Evolutionary conservation across 352 stramenopile species (phyloP).

Genomic region (Phytophthora quininea): DNA sequence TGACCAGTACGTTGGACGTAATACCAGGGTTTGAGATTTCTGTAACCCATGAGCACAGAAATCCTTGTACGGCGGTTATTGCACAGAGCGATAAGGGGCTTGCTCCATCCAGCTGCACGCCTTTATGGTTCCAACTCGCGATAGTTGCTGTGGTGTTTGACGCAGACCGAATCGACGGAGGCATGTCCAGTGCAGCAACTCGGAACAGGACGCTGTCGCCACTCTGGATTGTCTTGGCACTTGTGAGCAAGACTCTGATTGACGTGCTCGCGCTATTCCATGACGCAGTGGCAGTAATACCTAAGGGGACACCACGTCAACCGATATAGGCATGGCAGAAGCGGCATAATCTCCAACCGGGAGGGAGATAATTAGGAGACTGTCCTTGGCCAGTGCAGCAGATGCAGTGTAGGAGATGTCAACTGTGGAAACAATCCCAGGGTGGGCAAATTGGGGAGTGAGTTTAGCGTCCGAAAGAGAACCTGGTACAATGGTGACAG

Average conservation of each 20-base stretch:
- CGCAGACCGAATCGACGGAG: constrained; percentile 43
- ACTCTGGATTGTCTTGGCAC: constrained; percentile 31
- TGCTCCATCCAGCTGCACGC: constrained; percentile 43
- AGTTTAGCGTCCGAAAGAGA: constrained; percentile 41
- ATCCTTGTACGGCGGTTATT: constrained; percentile 43
- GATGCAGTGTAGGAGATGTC: constrained; percentile 58
- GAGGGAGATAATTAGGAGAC: constrained; percentile 46
- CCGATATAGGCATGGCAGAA: constrained; percentile 24
- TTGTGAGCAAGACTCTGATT: constrained; percentile 49
- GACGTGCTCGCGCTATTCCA: constrained; percentile 41
- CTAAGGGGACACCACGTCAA: constrained; percentile 25
- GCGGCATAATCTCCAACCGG: constrained; percentile 47
- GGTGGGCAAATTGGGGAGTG: constrained; percentile 38
- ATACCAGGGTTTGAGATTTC: constrained; percentile 52
- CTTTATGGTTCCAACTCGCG: constrained; percentile 50
- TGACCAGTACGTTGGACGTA: constrained; percentile 45
- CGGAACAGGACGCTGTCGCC: constrained; percentile 35
- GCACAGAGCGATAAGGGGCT: constrained; percentile 39
- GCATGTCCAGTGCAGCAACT: constrained; percentile 53
- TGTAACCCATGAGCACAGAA: constrained; percentile 46
- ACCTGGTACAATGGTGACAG: constrained; percentile 42
- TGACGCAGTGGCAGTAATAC: constrained; percentile 37
- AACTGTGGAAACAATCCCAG: constrained; percentile 49
- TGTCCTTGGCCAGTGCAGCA: constrained; percentile 43
- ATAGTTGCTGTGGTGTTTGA: constrained; percentile 37